Evolutionary conservation across 257 asterid species (phyloP).

Genomic region (Oldenlandia corymbosa): DNA sequence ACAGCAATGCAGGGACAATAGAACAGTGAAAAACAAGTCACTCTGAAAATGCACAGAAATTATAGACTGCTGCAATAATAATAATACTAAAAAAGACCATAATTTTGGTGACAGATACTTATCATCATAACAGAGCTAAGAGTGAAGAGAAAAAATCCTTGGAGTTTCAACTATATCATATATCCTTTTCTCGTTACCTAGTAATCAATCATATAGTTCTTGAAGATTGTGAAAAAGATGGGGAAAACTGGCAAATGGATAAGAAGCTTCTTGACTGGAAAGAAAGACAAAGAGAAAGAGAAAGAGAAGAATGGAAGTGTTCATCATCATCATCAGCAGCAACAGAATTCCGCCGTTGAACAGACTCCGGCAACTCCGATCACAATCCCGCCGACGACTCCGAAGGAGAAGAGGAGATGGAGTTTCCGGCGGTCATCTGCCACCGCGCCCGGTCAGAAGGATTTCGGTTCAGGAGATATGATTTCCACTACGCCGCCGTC

Average conservation of each 20-base stretch:
- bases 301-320: constrained; percentile 12
- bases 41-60: constrained; percentile 10
- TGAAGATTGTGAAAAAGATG: constrained; percentile 42
- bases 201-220: constrained; percentile 10
- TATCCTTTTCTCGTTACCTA: constrained; percentile 15
- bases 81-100: constrained; percentile 30
- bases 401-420: constrained; percentile 84
- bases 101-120: constrained; percentile 30
- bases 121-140: constrained; percentile 16
- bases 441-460: constrained; percentile 41
- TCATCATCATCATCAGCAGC: constrained; percentile 10
- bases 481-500: constrained; percentile 9
- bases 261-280: constrained; percentile 58
- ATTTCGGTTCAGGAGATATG: constrained; percentile 21
- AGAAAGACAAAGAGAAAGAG: constrained; percentile 49
- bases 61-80: constrained; percentile 14
- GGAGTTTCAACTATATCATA: constrained; percentile 19
- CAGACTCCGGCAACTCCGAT: constrained; percentile 42
- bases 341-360: constrained; percentile 19
- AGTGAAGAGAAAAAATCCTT: neutral
- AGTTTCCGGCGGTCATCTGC: constrained; percentile 93
- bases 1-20: constrained; percentile 19
- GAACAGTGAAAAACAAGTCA: constrained; percentile 19
- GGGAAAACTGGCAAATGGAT: constrained; percentile 93
- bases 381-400: constrained; percentile 48